Conservation (phyloP, 2,329 filamentous ascomycete species). For the Didymella pinodella region DNA sequence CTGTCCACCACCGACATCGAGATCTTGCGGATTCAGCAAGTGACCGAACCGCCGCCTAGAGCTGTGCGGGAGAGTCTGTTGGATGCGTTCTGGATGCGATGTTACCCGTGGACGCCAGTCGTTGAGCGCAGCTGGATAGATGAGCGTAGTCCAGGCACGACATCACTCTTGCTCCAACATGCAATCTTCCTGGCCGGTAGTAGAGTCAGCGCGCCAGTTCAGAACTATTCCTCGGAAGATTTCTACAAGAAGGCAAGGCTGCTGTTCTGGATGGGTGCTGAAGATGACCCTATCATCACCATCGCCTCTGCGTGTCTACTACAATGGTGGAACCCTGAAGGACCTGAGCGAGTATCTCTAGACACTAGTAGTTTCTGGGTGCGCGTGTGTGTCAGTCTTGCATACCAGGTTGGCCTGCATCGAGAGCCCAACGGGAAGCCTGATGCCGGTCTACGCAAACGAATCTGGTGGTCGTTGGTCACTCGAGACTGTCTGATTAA, state of each 20-base stretch:
- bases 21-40: conserved; percentile 40
- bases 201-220: conserved; percentile 49
- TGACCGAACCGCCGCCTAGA: conserved; percentile 41
- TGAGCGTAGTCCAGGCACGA: conserved; percentile 36
- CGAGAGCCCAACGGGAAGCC: conserved; percentile 49
- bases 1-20: conserved; percentile 41
- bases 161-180: conserved; percentile 46
- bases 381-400: conserved; percentile 53
- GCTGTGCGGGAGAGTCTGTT: conserved; percentile 49
- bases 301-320: conserved; percentile 51
- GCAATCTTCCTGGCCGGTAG: conserved; percentile 55
- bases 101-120: conserved; percentile 54
- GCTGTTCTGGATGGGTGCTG: conserved; percentile 47
- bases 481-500: conserved; percentile 54
- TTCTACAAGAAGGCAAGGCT: conserved; percentile 47
- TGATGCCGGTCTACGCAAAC: conserved; percentile 48
- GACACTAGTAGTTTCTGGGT: conserved; percentile 58
- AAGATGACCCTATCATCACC: conserved; percentile 52
- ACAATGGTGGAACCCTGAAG: conserved; percentile 56
- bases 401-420: conserved; percentile 57
- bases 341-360: conserved; percentile 52
- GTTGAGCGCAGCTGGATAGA: conserved; percentile 53
- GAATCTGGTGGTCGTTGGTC: conserved; percentile 56
- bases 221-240: conserved; percentile 43
- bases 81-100: conserved; percentile 52